These are phyloP conservation scores for Sideroxylon spinosum DNA, from an alignment of 179 eudicot genomes.

Conservation along the genomic window DNA sequence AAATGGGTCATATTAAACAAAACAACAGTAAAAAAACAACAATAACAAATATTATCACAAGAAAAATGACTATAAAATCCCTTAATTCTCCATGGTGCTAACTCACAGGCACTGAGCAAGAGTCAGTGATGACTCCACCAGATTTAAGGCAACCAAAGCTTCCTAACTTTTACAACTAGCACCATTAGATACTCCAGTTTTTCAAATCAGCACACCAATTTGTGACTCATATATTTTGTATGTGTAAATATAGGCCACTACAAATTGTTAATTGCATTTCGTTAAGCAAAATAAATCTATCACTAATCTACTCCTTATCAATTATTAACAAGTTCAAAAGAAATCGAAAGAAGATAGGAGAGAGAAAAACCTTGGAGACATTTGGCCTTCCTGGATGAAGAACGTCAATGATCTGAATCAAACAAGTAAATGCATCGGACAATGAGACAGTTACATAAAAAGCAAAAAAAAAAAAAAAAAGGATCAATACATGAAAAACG, in stretches of 20 bases:
- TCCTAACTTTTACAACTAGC: not conserved
- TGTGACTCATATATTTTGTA: no score
- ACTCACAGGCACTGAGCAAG: no score
- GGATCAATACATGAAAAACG: not conserved
- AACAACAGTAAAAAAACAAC: not conserved
- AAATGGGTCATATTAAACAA: not conserved
- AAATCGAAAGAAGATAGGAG: not conserved
- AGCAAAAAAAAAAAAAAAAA: not conserved
- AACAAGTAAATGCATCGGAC: not conserved
- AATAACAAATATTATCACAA: not conserved
- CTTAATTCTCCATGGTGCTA: no score
- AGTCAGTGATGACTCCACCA: not conserved
- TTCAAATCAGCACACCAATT: not conserved
- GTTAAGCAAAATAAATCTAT: no score
- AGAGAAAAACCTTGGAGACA: constrained; percentile 34
- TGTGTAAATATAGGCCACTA: no score
- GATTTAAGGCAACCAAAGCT: not conserved
- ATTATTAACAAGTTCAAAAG: no score
- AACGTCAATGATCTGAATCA: constrained; percentile 36
- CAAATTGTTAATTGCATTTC: no score
- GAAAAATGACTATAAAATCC: no score
- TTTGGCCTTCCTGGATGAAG: constrained; percentile 43
- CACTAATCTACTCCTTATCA: no score
- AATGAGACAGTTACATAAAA: not conserved
- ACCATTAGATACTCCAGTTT: not conserved